Percentiles rank a stretch among this genome's conserved stretches.
Conservation (phyloP, 129 eudicot genomes). For the Sambucus nigra region DNA sequence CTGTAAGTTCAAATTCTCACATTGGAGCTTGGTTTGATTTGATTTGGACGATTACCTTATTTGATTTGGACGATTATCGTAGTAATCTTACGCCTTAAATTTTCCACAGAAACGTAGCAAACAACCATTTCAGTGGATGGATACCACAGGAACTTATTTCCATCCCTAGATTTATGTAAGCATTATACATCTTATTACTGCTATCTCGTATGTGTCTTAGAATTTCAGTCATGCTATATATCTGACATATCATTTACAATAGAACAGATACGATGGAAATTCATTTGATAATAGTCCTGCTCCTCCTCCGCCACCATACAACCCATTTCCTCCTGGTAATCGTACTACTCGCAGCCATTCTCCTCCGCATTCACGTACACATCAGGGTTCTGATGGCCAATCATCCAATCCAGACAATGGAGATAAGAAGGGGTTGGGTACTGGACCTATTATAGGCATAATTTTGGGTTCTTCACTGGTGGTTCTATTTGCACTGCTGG, state of each 20-base stretch:
- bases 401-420: slow-evolving; percentile 26
- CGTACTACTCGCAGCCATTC: slow-evolving; percentile 30
- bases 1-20: slow-evolving; percentile 50
- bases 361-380: slow-evolving; percentile 38
- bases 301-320: slow-evolving; percentile 94
- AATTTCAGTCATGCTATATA: background rate
- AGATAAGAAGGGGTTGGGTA: slow-evolving; percentile 34
- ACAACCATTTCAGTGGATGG: slow-evolving; percentile 90
- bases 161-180: slow-evolving; percentile 67
- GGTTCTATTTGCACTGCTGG: slow-evolving; percentile 38
- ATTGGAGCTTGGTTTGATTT: background rate
- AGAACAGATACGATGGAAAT: slow-evolving; percentile 74
- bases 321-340: slow-evolving; percentile 82
- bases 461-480: slow-evolving; percentile 48
- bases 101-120: slow-evolving; percentile 71
- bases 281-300: slow-evolving; percentile 90
- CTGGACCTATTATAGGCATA: slow-evolving; percentile 70
- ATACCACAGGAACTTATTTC: slow-evolving; percentile 74
- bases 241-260: background rate
- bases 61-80: no score
- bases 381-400: slow-evolving; percentile 27
- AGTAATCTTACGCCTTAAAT: slow-evolving; percentile 9
- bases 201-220: background rate
- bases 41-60: no score
- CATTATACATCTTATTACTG: background rate